A percentile compares a stretch with the other conserved stretches of the same genome.
These are phyloP conservation scores for Backusella tarrabulga DNA, from an alignment of 192 early-diverging fungal species.

Conservation along the genomic window DNA sequence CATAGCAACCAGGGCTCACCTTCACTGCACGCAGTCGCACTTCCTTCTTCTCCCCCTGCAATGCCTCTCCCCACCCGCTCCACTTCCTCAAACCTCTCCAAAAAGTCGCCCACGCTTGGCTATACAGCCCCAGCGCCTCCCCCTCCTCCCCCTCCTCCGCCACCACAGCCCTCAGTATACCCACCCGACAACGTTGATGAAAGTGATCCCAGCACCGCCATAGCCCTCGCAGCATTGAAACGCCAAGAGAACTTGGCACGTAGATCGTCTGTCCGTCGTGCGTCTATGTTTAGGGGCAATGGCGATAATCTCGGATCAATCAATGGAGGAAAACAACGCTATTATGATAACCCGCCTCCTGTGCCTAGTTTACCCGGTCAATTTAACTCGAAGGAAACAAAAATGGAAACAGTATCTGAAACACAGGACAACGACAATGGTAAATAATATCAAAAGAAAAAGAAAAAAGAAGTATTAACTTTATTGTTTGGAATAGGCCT, in stretches of 20 bases:
- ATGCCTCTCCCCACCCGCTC: slow-evolving; percentile 20
- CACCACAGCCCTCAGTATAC: not conserved
- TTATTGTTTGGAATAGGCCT: not conserved
- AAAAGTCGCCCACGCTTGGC: not conserved
- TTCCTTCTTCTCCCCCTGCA: not conserved
- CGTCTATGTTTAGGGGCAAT: slow-evolving; percentile 27
- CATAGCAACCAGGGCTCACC: slow-evolving; percentile 1
- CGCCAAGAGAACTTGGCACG: slow-evolving; percentile 39
- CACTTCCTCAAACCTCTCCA: not conserved
- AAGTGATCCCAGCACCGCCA: slow-evolving; percentile 36
- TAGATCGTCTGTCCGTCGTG: slow-evolving; percentile 35
- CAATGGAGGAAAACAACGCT: not conserved
- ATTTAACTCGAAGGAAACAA: not conserved
- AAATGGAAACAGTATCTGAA: not conserved
- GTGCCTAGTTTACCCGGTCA: slow-evolving; percentile 15
- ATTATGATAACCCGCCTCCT: slow-evolving; percentile 15
- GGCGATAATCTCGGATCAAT: not conserved
- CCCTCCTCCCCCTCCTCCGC: not conserved
- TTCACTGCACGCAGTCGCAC: not conserved
- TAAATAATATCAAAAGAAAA: not conserved
- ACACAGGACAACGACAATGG: not conserved
- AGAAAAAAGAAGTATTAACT: not conserved
- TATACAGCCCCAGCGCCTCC: not conserved
- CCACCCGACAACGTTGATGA: slow-evolving; percentile 24
- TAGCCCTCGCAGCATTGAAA: slow-evolving; percentile 37